Evolutionary conservation across 169 alveolate genomes (phyloP), one percentile per base, ranked within the genome.

Genomic region (Plasmodium coatneyi): DNA sequence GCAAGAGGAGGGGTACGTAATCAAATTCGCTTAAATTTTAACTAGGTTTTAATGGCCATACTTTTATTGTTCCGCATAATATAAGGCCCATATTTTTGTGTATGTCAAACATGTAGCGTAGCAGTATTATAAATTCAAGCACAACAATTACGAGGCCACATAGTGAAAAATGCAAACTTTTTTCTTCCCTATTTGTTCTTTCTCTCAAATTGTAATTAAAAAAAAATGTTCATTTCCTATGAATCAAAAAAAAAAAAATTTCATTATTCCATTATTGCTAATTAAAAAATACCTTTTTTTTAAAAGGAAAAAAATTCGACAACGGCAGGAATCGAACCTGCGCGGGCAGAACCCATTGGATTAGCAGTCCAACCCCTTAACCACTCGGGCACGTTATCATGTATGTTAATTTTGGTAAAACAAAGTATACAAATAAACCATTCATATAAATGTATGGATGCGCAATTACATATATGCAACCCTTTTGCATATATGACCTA

Each of bases 241-340:
- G 5, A 32, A 60, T 3, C 14, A 1, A 60, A 0, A 0, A 3
- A 6, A 60, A 60, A 60, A 12, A 22, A 60, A 7, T 66, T 25
- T 28, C 16, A 22, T 28, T 66, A 6, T 25, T 2, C 0, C 22
- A 66, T 25, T 32, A 32, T 32, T 66, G 36, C 16, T 66, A 25
- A 0, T 10, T 66, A 1, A 66, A 4, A 66, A 1, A 66, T 66
- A 0, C 76, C n/a, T 1, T 60, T 60, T 19, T 60, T 66, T 66
- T 66, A 0, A 1, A 66, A 1, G 19, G 36, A 66, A 66, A 66
- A 66, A 71, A 30, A 22, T 74, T 60, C 99, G 99, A 97, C 99
- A 98, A 98, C 98, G 97, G 99, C 99, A 98, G 99, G 99, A 96
- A 97, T 98, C 98, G 99, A 98, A 98, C 99, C 99, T 98, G 99